Base-by-base conservation (phyloP, 305 asterid genomes). In the Solanum hybrid region DNA sequence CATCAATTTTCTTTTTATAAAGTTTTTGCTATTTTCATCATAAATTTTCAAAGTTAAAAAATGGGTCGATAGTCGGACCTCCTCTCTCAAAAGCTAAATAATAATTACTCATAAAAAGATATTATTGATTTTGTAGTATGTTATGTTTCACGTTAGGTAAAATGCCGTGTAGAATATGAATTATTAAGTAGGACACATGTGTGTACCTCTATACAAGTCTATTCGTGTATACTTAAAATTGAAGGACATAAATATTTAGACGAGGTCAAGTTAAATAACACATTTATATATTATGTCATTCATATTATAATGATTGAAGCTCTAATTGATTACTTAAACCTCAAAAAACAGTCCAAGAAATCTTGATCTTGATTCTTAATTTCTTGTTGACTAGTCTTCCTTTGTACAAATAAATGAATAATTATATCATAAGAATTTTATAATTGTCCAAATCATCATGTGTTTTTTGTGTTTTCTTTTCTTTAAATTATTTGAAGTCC, bases 181-280 rank as follows among this genome's bases (percentile, higher is more conserved):
- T 60, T 60, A 22, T 20, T 9, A 60, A 60, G 12, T 22, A 60
- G 11, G 5, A 60, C 12, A 20, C 5, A 56, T 7, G 5, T 60
- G 64, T 51, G 10, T 20, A 8, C 2, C 72, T 64, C 6, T 22
- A 22, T 8, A 64, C 11, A 64, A 64, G 2, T 16, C n/a, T 16
- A 16, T 9, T 51, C 10, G 10, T 51, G 10, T 1, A 17, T 7
- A 56, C 9, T 17, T 3, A 56, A 56, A 56, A 7, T 56, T 17
- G 10, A 56, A 56, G 10, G 24, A 17, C 4, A 56, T 56, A 17
- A 0, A 0, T 17, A 56, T 51, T 6, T 2, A 22, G 10, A 60
- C 0, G 2, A 20, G 26, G 1, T 0, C 1, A 1, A 22, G 4
- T 64, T 22, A 22, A 22, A 64, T 64, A 1, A 7, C 26, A 64